phyloP scores from a whole-genome alignment of 495 filamentous ascomycete species.

The Penicillium cinerascens region DNA sequence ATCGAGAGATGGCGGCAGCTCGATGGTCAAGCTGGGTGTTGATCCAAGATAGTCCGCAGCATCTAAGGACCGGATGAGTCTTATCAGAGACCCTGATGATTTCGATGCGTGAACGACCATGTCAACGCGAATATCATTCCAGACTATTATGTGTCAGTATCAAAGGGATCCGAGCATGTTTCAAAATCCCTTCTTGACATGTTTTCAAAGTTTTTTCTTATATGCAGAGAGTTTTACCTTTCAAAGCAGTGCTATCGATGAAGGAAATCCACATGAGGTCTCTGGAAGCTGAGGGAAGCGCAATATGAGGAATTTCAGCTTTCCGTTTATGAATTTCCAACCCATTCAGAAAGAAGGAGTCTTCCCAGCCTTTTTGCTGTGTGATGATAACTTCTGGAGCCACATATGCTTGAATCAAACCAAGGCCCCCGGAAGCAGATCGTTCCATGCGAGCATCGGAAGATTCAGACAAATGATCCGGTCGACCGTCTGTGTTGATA shows the following conservation, averaged over 20 bases:
- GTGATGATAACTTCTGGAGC: conserved; percentile 51
- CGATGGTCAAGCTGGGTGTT: conserved; percentile 70
- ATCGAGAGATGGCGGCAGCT: conserved; percentile 68
- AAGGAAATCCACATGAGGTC: conserved; percentile 72
- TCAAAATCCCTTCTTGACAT: too few species aligned
- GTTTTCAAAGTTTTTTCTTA: too few species aligned
- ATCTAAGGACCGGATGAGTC: conserved; percentile 68
- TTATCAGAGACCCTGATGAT: conserved; percentile 66
- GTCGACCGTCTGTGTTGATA: conserved; percentile 42
- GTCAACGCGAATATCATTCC: conserved; percentile 70
- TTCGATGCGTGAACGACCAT: conserved; percentile 71
- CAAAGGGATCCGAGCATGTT: too few species aligned
- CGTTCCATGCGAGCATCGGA: conserved; percentile 49
- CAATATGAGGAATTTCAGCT: conserved; percentile 54
- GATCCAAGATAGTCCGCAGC: conserved; percentile 69
- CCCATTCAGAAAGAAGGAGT: conserved; percentile 51
- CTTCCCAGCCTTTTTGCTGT: conserved; percentile 41
- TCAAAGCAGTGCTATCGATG: conserved; percentile 67
- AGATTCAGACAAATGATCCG: conserved; percentile 46
- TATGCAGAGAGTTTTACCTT: conserved; percentile 39
- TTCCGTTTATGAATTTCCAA: conserved; percentile 43
- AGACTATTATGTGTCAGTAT: conserved; percentile 47
- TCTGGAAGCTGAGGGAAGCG: conserved; percentile 59
- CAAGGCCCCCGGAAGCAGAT: conserved; percentile 39
- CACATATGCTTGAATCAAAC: conserved; percentile 44